A percentile compares a stretch with the other conserved stretches of the same genome.
Evolutionary conservation across 2,329 filamentous ascomycete genomes (phyloP).

Genomic region (Canariomyces notabilis): DNA sequence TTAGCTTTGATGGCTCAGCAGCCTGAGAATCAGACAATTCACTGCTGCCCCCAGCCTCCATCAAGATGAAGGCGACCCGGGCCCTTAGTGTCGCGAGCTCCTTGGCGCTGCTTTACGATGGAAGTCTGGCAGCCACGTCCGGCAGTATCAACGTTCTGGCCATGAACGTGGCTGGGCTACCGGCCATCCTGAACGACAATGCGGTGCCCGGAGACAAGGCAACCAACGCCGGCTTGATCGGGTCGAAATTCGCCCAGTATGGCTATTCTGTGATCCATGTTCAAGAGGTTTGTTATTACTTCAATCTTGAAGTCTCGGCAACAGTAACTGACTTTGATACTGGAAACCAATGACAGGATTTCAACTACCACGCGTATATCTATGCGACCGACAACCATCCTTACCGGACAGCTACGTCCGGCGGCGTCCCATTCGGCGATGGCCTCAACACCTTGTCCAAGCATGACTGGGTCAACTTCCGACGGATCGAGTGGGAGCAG

Average conservation of each 20-base stretch:
- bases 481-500: slow-evolving; percentile 53
- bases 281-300: slow-evolving; percentile 46
- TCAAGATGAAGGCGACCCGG: slow-evolving; percentile 8
- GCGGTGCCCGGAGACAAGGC: slow-evolving; percentile 58
- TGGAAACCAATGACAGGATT: slow-evolving; percentile 41
- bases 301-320: neutral
- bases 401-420: slow-evolving; percentile 58
- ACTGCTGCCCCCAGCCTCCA: no score
- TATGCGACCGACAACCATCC: slow-evolving; percentile 57
- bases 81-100: neutral
- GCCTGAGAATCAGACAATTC: neutral
- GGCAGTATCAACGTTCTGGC: slow-evolving; percentile 19
- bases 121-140: slow-evolving; percentile 1
- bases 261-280: slow-evolving; percentile 59
- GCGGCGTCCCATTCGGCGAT: slow-evolving; percentile 58
- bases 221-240: slow-evolving; percentile 52
- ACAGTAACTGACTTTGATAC: neutral
- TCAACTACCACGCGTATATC: slow-evolving; percentile 60
- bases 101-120: slow-evolving; percentile 5
- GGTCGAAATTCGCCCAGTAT: slow-evolving; percentile 50
- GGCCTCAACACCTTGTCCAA: slow-evolving; percentile 61
- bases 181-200: slow-evolving; percentile 52
- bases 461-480: slow-evolving; percentile 51
- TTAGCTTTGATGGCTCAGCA: neutral
- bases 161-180: slow-evolving; percentile 30